Evolutionary conservation across 768 basidiomycete species (phyloP), one percentile per base, ranked within the genome.

Genomic region (Russula lepida): DNA sequence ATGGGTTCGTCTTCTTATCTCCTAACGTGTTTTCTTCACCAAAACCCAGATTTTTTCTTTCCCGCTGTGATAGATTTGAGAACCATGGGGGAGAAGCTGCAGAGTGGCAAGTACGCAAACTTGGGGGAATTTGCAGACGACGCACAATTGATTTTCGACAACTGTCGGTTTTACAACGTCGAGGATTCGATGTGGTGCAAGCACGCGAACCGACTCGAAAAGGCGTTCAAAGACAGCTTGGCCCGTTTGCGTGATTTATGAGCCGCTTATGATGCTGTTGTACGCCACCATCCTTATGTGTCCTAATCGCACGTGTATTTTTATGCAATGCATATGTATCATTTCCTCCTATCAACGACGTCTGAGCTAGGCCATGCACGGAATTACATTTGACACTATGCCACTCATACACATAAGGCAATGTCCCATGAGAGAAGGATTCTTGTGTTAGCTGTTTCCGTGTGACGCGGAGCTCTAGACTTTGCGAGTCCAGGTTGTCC

Each of bases 51-150:
- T 30, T 23, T 33, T 43, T 54, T 60, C 43, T n/a, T 27, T 35
- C 11, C 13, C 25, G 32, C 35, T 28, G 19, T 27, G 47, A 37
- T 68, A 97, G 93, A 98, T 72, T 82, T 98, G 67, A 74, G 77
- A 58, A 93, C 90, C 2, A 95, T 98, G 83, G 83, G 87, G 66
- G 79, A 86, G 70, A 98, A 93, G 73, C 81, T 98, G n/a, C 86
- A 92, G 37, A 83, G 79, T n/a, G 88, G 88, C 70, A 84, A 89
- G 69, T 98, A 98, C 72, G 71, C 77, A 12, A 77, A 79, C n/a
- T 74, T 94, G 54, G 85, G 86, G 52, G 75, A 78, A 33, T 95
- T 98, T 69, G 72, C 84, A 21, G 81, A 79, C 46, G 97, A 98
- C 70, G 87, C 87, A 17, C 82, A 85, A 64, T 77, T 97, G 57